These are phyloP conservation scores for Chamaecyparis obtusa DNA, from an alignment of 75 land plant species.

Conservation along the genomic window DNA sequence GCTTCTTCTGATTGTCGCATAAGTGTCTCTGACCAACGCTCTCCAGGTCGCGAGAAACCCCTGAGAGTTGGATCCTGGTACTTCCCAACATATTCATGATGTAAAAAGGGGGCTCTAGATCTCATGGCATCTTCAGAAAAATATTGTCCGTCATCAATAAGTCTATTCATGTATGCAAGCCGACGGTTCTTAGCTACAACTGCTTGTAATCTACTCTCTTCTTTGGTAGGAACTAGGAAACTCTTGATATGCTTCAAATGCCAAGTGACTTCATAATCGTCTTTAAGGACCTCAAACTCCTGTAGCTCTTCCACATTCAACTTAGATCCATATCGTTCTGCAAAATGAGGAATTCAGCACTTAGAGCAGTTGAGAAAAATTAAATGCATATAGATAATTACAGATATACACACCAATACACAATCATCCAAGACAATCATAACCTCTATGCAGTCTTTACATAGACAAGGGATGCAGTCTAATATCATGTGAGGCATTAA, in stretches of 20 bases:
- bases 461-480: not conserved
- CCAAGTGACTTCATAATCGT: constrained; percentile 87
- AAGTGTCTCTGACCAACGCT: constrained; percentile 81
- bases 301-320: constrained; percentile 60
- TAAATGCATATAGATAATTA: not conserved
- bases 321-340: constrained; percentile 76
- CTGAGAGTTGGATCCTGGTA: constrained; percentile 75
- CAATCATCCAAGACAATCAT: not conserved
- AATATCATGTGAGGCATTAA: not conserved
- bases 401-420: not conserved
- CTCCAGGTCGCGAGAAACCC: constrained; percentile 75
- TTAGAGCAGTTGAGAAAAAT: not conserved
- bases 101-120: constrained; percentile 78
- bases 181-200: constrained; percentile 73
- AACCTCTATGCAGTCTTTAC: not conserved
- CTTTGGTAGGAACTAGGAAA: constrained; percentile 42
- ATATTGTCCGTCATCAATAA: constrained; percentile 70
- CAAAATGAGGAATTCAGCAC: constrained; percentile 6
- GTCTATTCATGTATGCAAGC: constrained; percentile 66
- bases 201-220: constrained; percentile 45
- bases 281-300: constrained; percentile 59
- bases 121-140: constrained; percentile 97
- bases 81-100: constrained; percentile 84
- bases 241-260: constrained; percentile 58
- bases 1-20: constrained; percentile 81